phyloP scores from a whole-genome alignment of 1,284 basidiomycete species.

The Ceratobasidium sp. region DNA sequence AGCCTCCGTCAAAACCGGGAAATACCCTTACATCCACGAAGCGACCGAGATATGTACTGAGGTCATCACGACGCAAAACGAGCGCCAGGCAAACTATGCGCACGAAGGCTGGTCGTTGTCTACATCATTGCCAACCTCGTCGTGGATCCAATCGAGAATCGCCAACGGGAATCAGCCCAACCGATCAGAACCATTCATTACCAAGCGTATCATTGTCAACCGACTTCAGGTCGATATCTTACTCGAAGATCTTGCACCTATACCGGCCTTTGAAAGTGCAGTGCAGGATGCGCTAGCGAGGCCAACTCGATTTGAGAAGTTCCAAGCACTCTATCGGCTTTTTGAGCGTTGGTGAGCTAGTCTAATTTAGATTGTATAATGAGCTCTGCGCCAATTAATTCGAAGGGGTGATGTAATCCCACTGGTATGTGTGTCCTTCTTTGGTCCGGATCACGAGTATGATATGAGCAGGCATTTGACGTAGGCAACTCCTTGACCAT shows the following conservation, averaged over 20 bases:
- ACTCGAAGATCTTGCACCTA: not conserved
- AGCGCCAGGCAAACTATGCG: slow-evolving; percentile 8
- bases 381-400: not conserved
- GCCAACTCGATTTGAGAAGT: not conserved
- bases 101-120: slow-evolving; percentile 21
- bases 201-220: slow-evolving; percentile 13
- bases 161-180: not conserved
- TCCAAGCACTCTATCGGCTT: not conserved
- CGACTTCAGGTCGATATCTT: not conserved
- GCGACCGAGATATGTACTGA: not conserved
- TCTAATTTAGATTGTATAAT: not conserved
- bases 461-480: slow-evolving; percentile 9
- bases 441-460: not conserved
- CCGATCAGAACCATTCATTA: not conserved
- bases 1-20: not conserved
- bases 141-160: slow-evolving; percentile 1
- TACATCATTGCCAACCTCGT: not conserved
- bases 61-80: not conserved
- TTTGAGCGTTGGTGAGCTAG: slow-evolving; percentile 5
- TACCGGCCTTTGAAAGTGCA: not conserved
- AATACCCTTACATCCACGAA: not conserved
- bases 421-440: not conserved
- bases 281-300: not conserved
- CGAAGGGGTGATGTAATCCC: slow-evolving; percentile 29
- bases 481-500: slow-evolving; percentile 10